Evolutionary conservation across 2,329 filamentous ascomycete genomes (phyloP), one percentile per base, ranked within the genome.

Genomic region (Talaromyces sp.): DNA sequence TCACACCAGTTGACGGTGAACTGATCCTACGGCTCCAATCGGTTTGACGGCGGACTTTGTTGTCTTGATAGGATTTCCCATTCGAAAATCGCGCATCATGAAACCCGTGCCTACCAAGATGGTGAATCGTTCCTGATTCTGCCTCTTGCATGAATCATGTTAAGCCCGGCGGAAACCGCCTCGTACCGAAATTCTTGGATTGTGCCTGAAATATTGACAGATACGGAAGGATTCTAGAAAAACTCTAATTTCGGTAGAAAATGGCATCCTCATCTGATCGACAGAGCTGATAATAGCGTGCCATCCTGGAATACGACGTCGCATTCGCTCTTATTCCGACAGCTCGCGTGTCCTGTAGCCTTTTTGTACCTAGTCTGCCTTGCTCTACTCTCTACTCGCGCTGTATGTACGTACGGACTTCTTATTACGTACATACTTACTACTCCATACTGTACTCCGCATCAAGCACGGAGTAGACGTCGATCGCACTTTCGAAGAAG

Each of bases 201-300:
- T 10, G 27, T 54, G 17, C 51, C 27, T 54, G 27, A 34, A 54
- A 58, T 11, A 6, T 22, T 27, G 29, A 47, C 22, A 61, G 45
- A 53, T 62, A 22, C 15, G 47, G 60, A 63, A 63, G 36, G 36
- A 54, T 63, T 63, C 60, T 31, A 45, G 60, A 63, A 63, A 43
- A 54, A 54, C 27, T 54, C 51, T 54, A 54, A 22, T 34, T 34
- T 11, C 8, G 7, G 6, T 15, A 17, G 25, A 25, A 25, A 2
- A 25, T 47, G 40, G 40, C 40, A n/a, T 40, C 13, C 6, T 25
- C 17, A 47, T 47, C 10, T 8, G 43, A 5, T 47, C 43, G n/a
- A 22, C n/a, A 19, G n/a, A 40, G 17, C 40, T 19, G 40, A 22
- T 17, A 17, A 19, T 8, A 45, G 40, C 40, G 40, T 45, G 5